These are phyloP conservation scores for Candida sakaeoensis DNA, from an alignment of 805 yeast species.

Conservation along the genomic window DNA sequence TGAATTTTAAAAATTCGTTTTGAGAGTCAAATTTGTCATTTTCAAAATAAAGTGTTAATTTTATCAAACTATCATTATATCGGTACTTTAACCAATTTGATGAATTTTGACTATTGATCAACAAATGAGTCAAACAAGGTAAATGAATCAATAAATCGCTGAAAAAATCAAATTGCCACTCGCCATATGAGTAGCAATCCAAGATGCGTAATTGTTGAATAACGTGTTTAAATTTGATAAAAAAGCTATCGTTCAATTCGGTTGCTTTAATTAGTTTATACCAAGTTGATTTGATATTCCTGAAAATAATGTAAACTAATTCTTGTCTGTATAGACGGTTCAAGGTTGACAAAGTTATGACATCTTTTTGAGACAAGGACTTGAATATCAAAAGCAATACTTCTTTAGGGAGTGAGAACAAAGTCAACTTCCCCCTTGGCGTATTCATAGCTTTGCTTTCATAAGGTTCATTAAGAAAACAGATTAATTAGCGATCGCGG, in stretches of 20 bases:
- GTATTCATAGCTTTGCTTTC: no score
- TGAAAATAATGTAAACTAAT: conserved; percentile 18
- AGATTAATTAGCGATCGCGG: no score
- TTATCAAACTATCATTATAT: conserved; percentile 14
- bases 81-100: conserved; percentile 43
- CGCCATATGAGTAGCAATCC: conserved; percentile 32
- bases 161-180: conserved; percentile 32
- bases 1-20: conserved; percentile 6
- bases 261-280: conserved; percentile 13
- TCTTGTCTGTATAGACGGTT: conserved; percentile 16
- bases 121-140: conserved; percentile 20
- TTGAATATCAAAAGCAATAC: conserved; percentile 1
- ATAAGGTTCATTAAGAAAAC: neutral
- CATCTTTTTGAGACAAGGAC: conserved; percentile 7
- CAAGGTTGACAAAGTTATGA: conserved; percentile 15
- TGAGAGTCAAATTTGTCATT: conserved; percentile 16
- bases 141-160: conserved; percentile 17
- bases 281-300: conserved; percentile 25
- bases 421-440: neutral
- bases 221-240: conserved; percentile 10
- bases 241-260: conserved; percentile 6
- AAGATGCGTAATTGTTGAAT: conserved; percentile 25
- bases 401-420: neutral
- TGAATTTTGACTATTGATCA: conserved; percentile 31
- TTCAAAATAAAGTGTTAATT: conserved; percentile 26